phyloP scores from a whole-genome alignment of 768 basidiomycete genomes.

The Suillus subalutaceus region DNA sequence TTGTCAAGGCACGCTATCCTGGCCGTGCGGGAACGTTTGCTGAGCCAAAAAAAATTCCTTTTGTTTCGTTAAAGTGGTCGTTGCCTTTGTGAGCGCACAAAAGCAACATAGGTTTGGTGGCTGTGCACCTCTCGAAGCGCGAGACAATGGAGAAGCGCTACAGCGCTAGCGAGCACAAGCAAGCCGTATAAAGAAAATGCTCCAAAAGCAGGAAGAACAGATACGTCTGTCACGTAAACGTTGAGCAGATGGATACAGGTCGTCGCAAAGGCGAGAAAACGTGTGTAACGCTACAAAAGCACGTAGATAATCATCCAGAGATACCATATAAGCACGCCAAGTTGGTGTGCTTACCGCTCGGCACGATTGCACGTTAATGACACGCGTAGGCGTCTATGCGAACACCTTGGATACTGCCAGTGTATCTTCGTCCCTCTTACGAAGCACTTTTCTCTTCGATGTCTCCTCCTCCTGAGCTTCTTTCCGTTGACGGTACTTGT shows the following conservation, averaged over 20 bases:
- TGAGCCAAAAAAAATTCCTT: slow-evolving; percentile 12
- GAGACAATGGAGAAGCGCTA: slow-evolving; percentile 34
- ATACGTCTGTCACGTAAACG: not conserved
- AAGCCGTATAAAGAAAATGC: not conserved
- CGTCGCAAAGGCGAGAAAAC: not conserved
- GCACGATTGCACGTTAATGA: not conserved
- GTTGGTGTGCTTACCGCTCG: slow-evolving; percentile 5
- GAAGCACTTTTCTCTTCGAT: slow-evolving; percentile 60
- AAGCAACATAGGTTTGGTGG: slow-evolving; percentile 18
- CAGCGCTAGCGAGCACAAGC: not conserved
- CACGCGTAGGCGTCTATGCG: slow-evolving; percentile 46
- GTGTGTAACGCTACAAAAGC: slow-evolving; percentile 8
- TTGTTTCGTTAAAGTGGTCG: slow-evolving; percentile 28
- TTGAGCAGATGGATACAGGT: not conserved
- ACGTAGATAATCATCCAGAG: slow-evolving; percentile 9
- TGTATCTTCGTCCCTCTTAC: slow-evolving; percentile 71
- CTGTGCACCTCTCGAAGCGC: slow-evolving; percentile 10
- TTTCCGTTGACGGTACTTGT: slow-evolving; percentile 83
- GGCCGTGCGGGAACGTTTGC: slow-evolving; percentile 4
- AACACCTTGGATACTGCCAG: slow-evolving; percentile 90
- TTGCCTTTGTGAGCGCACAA: slow-evolving; percentile 35
- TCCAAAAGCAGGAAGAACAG: not conserved
- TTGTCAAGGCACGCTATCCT: slow-evolving; percentile 7
- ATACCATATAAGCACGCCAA: slow-evolving; percentile 8
- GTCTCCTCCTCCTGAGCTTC: slow-evolving; percentile 73